Base-by-base conservation (phyloP, 768 basidiomycete species). In the Tylopilus felleus region DNA sequence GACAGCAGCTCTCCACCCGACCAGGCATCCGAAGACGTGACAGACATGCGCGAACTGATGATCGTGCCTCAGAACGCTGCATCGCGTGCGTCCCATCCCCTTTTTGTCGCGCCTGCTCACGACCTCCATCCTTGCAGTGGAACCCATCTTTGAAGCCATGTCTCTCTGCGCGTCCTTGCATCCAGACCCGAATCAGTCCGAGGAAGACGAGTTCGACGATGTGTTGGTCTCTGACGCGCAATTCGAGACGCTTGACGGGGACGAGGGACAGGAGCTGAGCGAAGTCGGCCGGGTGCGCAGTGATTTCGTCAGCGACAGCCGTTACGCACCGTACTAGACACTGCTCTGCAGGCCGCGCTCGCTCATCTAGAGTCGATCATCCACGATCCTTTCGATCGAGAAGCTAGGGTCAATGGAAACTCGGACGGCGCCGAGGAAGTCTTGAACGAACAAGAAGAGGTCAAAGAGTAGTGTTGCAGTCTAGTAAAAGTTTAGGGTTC, bases 281-380 rank as follows among this genome's bases (percentile, higher is more conserved):
- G 85, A 87, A 75, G 88, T 87, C 60, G 93, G 93, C 76, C 84
- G 89, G 87, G 90, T 93, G 86, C 89, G 93, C 88, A 90, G 85
- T 71, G 81, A 88, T 88, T 88, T 88, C 71, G 65, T 80, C 73
- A 85, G 85, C 76, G 72, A 85, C 77, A 79, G 73, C 67, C 88
- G 92, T 72, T 93, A 77, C 74, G 76, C 82, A 54, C 93, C 93
- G 63, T 95, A 95, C 83, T 95, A 88, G 88, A 80, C 72, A 64
- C 63, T 14, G 48, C 35, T 47, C 47, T 48, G 60, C 74, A 93
- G 90, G 91, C 87, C 45, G 88, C 90, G 22, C 84, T 93, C 54
- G 85, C 79, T 16, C 82, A 93, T 72, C 78, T 93, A 55, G 90
- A 93, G 67, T 87, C 85, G 49, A 89, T 93, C 73, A 87, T 91